Base-by-base conservation (phyloP, 805 yeast species). In the Clavispora phyllophila region DNA sequence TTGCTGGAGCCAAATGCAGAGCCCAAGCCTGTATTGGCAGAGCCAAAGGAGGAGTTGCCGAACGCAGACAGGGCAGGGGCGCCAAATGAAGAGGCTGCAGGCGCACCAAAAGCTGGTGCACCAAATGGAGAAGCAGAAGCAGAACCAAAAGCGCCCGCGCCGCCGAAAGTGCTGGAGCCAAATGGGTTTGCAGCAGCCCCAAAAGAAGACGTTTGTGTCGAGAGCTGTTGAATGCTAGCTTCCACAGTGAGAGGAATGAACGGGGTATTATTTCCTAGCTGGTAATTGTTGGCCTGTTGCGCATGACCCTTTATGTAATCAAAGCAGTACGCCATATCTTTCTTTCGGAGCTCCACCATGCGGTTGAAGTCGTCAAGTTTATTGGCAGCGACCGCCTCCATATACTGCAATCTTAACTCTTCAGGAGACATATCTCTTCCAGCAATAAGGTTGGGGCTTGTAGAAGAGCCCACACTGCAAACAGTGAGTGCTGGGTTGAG, bases 401-500 rank as follows among this genome's bases (percentile, higher is more conserved):
- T 59, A 45, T 62, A 76, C 46, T 71, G 70, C 40, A 72, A 59
- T 42, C 84, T 59, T 15, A 68, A 60, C 50, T 80, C 84, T 45
- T 79, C 84, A 18, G 61, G 63, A 0, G 83, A 78, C 18, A 72
- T 55, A 46, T 81, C 84, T 52, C 85, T 61, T 1, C 72, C 76
- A 2, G 61, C 49, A 8, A 79, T 75, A 33, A 80, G 52, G 50
- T 75, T 78, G 36, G 67, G 65, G 8, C 67, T 66, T 0, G 78
- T 76, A 1, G 80, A 80, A 3, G 57, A 54, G 1, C 66, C 69
- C n/a, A 75, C 53, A 20, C 84, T 77, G 56, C 72, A 76, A 1
- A 74, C 61, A 0, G 82, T 68, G 3, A 72, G 54, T 12, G 58
- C 55, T 8, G 71, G 73, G 18, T 48, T 50, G n/a, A 48, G 32